Evolutionary conservation across 2,329 filamentous ascomycete species (phyloP), one percentile per base, ranked within the genome.

Genomic region (Trichoderma lentiforme): DNA sequence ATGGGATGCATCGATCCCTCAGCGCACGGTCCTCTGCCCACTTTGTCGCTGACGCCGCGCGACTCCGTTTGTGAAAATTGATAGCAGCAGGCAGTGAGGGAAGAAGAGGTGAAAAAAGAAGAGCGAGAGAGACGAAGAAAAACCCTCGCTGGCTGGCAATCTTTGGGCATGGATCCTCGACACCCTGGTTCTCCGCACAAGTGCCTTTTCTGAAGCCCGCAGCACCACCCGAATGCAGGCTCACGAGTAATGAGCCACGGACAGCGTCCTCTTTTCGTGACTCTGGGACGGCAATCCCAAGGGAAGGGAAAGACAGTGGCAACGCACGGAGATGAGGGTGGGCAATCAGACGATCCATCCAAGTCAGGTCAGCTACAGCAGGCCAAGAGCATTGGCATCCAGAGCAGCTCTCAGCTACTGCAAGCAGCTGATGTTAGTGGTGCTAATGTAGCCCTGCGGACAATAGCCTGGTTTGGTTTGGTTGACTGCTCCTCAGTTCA

Each of bases 31-130:
- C 66, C 66, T 60, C 28, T 34, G 43, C 18, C 66, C 56, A 58
- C 66, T 43, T 60, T 60, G 36, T 69, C 66, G 53, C 66, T 51
- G 66, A 60, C 56, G 66, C 66, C 66, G 51, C 39, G 36, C 36
- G 36, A 39, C 64, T 28, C 64, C n/a, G 51, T 57, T 67, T 39
- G 34, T 53, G 53, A 56, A n/a, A 43, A 43, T 63, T 39, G 60
- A 62, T 26, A 26, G n/a, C n/a, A 36, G 32, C 58, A 26, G 24
- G 34, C 15, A 8, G 15, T 15, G 21, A 24, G 24, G 36, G 34
- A 63, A 28, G 60, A 39, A 12, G 36, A 62, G 32, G 39, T 9
- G 21, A 24, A 61, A 24, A 12, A 39, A 14, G 18, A 36, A 61
- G 21, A 12, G 12, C 1, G 53, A 14, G 26, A 63, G 34, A 63